Base-by-base conservation (phyloP, 495 filamentous ascomycete genomes). In the Chaetomium fimeti region DNA sequence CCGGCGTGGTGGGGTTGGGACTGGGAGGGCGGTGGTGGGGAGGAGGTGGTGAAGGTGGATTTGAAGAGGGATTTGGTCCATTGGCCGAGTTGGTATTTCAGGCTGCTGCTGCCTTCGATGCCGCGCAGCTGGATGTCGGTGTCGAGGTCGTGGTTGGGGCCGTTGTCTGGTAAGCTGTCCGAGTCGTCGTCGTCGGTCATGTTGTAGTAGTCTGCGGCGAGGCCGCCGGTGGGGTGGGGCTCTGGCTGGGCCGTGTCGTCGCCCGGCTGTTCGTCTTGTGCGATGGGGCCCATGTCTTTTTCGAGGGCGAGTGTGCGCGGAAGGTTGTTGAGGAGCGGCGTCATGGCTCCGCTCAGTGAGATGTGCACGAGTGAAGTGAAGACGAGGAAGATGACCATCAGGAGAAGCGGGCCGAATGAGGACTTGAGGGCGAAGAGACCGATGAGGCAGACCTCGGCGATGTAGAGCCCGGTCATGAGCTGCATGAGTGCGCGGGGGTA, bases 401-500 rank as follows among this genome's bases (percentile, higher is more conserved):
- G 79, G 38, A 92, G 74, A 63, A 92, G 69, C 12, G 92, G 92
- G 1, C 90, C 92, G 20, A 86, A 62, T 24, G 88, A 88, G 18
- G 73, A 73, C 51, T 80, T 82, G 57, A 94, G 86, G 49, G 83
- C 87, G 67, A 97, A 93, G 42, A 97, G 83, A 51, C 91, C 92
- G 57, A 96, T 87, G 64, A 97, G 73, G 71, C 89, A 92, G 61
- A 92, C 68, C 65, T 92, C 85, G 20, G 87, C 83, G 25, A 97
- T 77, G 73, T 97, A 97, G 28, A 92, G 83, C 20, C 92, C 92
- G 1, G 89, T 86, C 43, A 91, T 86, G 56, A 93, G 84, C 38
- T 97, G 92, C 69, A 92, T 89, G 57, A 97, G 72, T 1, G 89
- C 92, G 16, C 87, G 83, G 0, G 88, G 85, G 74, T 95, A 97